phyloP scores from a whole-genome alignment of 2,329 filamentous ascomycete species.

The Cryphonectria nitschkei region DNA sequence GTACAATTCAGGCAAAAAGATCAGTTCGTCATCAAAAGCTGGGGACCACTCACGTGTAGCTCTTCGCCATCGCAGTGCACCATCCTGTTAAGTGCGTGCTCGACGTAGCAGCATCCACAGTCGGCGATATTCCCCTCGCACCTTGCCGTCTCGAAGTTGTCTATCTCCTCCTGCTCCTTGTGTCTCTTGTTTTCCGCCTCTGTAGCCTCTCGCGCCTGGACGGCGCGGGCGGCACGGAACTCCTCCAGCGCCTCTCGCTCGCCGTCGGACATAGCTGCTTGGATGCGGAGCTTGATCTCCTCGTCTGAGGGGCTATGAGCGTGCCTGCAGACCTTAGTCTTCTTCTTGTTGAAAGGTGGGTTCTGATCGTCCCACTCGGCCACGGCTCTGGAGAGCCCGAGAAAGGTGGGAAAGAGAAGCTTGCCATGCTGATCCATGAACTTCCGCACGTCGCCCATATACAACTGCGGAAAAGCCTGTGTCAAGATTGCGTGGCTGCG shows the following conservation, averaged over 20 bases:
- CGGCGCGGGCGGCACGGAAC: conserved; percentile 41
- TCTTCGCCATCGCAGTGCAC: conserved; percentile 65
- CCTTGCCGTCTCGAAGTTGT: conserved; percentile 48
- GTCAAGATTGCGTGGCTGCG: conserved; percentile 38
- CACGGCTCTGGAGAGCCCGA: conserved; percentile 37
- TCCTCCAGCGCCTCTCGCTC: conserved; percentile 44
- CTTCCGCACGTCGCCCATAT: conserved; percentile 34
- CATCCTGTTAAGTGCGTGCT: conserved; percentile 68
- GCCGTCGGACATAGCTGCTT: conserved; percentile 1
- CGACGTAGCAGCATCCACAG: conserved; percentile 74
- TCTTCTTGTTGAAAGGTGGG: conserved; percentile 35
- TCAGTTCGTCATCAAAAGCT: neutral
- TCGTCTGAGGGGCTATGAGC: conserved; percentile 31
- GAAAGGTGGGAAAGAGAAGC: conserved; percentile 42
- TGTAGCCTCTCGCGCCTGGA: conserved; percentile 35
- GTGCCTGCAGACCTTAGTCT: conserved; percentile 35
- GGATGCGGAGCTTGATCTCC: conserved; percentile 25
- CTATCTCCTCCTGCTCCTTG: conserved; percentile 42
- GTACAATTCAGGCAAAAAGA: neutral
- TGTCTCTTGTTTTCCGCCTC: conserved; percentile 32
- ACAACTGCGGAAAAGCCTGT: conserved; percentile 41
- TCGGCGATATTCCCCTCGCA: conserved; percentile 61
- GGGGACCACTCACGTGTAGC: conserved; percentile 49
- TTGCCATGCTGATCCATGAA: conserved; percentile 34
- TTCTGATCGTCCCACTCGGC: conserved; percentile 31